Evolutionary conservation across 805 yeast genomes (phyloP), one percentile per base, ranked within the genome.

Genomic region (Candida caryicola): DNA sequence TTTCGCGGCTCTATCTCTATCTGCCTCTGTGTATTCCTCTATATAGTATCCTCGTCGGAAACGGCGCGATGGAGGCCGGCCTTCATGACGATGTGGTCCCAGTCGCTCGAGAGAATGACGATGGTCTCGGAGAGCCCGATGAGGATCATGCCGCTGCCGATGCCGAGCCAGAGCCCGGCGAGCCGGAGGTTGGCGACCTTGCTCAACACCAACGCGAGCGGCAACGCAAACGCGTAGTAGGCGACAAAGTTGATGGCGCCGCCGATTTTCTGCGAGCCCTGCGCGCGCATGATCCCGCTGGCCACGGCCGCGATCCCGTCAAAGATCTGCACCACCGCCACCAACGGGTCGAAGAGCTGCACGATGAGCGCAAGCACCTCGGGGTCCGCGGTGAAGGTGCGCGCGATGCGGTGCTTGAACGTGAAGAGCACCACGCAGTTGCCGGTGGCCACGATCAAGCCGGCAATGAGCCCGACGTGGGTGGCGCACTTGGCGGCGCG

Each of bases 281-380:
- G 82, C 1, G 90, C 89, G 43, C 95, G 65, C 41, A 86, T 62
- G 25, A 82, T 72, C 1, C 90, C 93, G 29, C 83, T 79, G 2
- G 87, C 80, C 13, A 84, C 79, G 31, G 82, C 77, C 12, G 85
- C 82, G 13, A 83, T 54, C 3, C 87, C 81, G 57, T 86, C 95
- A 40, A 77, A 73, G 2, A 85, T 59, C 47, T 83, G 88, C 47
- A 82, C 74, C 2, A 80, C 46, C 1, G 89, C 77, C 17, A 85
- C 74, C 32, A 80, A 64, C 2, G 91, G 89, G 35, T 54, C 52
- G 51, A 84, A 73, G 14, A 82, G 62, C 6, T 60, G 54, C 2
- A 71, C 69, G n/a, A 83, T 77, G 43, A 77, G 53, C 1, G 50
- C 50, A 7, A 73, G 62, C 5, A 87, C 88, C 1, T 68, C 76